Conservation (phyloP, 140 eudicot genomes). For the Oenanthe javanica region DNA sequence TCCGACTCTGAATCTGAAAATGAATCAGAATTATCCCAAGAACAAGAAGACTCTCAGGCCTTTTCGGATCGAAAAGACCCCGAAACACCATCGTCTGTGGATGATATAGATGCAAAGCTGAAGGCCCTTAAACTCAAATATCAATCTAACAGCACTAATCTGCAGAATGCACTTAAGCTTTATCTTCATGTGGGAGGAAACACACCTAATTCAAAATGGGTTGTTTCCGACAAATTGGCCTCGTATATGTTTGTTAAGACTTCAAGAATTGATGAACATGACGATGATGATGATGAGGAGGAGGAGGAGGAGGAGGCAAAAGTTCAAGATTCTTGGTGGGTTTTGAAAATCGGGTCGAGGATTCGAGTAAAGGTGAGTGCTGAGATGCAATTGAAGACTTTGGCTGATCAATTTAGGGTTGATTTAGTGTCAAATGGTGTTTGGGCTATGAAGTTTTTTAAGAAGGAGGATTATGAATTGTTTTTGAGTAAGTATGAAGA, state of each 20-base stretch:
- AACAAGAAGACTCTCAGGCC: slow-evolving; percentile 21
- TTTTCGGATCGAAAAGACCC: slow-evolving; percentile 21
- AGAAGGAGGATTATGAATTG: slow-evolving; percentile 37
- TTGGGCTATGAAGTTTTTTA: slow-evolving; percentile 57
- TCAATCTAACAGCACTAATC: slow-evolving; percentile 19
- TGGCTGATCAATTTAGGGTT: slow-evolving; percentile 47
- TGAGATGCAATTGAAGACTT: slow-evolving; percentile 60
- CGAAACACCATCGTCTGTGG: slow-evolving; percentile 59
- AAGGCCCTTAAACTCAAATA: slow-evolving; percentile 78
- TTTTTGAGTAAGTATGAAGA: slow-evolving; percentile 51
- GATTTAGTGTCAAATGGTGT: slow-evolving; percentile 69
- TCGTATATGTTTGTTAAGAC: slow-evolving; percentile 41
- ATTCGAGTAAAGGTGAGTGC: slow-evolving; percentile 46
- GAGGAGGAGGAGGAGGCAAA: slow-evolving; percentile 27
- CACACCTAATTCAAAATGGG: slow-evolving; percentile 60
- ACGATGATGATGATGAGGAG: slow-evolving; percentile 7
- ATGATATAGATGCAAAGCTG: slow-evolving; percentile 58
- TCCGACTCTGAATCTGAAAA: slow-evolving; percentile 59
- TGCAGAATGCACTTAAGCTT: slow-evolving; percentile 54
- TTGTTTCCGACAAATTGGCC: slow-evolving; percentile 33
- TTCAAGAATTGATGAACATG: slow-evolving; percentile 2
- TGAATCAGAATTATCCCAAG: slow-evolving; percentile 22
- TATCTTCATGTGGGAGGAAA: slow-evolving; percentile 52
- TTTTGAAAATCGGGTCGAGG: slow-evolving; percentile 60
- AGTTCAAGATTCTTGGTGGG: slow-evolving; percentile 43